These are phyloP conservation scores for Pelargonium myrrhifolium DNA, from an alignment of 441 rosid genomes.

Conservation along the genomic window DNA sequence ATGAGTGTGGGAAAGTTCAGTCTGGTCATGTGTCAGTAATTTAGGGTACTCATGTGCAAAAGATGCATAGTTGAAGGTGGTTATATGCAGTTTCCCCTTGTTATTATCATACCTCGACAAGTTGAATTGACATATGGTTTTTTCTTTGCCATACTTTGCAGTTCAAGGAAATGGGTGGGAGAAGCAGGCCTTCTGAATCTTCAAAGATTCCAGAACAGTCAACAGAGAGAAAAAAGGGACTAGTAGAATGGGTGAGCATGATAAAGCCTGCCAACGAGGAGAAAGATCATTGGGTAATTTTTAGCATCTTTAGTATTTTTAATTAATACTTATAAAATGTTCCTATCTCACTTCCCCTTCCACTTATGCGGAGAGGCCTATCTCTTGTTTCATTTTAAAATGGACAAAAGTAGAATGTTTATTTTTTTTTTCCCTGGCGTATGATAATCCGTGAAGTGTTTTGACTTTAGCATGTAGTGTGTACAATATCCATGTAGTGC, in stretches of 20 bases:
- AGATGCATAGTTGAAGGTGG: no score
- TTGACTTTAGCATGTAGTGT: not conserved
- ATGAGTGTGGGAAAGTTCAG: no score
- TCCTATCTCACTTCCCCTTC: no score
- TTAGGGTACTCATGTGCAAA: no score
- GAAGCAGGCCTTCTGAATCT: slow-evolving; percentile 51
- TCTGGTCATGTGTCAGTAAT: no score
- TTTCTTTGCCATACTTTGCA: slow-evolving; percentile 21
- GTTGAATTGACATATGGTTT: not conserved
- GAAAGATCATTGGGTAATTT: slow-evolving; percentile 93
- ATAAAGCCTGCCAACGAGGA: slow-evolving; percentile 90
- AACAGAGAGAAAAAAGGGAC: slow-evolving; percentile 67
- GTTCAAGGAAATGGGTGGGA: slow-evolving; percentile 94
- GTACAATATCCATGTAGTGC: no score
- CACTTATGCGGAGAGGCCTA: not conserved
- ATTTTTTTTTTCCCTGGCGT: no score
- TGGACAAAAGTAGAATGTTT: not conserved
- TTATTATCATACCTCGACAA: not conserved
- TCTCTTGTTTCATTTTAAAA: not conserved
- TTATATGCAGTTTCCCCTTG: no score
- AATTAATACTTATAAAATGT: not conserved
- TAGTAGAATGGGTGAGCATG: slow-evolving; percentile 80
- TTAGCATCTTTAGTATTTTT: not conserved
- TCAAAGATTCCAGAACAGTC: slow-evolving; percentile 48
- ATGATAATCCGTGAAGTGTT: not conserved